Conservation (phyloP, 768 basidiomycete species). For the Coprinopsis cinerea region DNA sequence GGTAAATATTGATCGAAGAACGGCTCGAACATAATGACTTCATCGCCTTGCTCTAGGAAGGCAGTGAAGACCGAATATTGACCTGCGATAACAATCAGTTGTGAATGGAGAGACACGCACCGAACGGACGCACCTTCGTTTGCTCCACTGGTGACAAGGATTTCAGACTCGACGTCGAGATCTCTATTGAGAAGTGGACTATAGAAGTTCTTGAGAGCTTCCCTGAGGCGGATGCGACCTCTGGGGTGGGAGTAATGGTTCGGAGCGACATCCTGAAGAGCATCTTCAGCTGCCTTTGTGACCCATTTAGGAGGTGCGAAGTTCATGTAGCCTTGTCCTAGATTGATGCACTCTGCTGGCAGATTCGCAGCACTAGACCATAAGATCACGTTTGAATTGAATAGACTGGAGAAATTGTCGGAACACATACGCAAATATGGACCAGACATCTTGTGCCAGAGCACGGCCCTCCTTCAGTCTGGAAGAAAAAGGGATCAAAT, state of each 20-base stretch:
- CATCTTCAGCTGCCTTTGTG: constrained; percentile 63
- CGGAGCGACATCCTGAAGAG: constrained; percentile 51
- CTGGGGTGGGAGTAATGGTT: constrained; percentile 93
- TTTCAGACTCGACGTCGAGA: constrained; percentile 81
- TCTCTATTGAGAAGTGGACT: constrained; percentile 60
- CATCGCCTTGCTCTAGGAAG: constrained; percentile 87
- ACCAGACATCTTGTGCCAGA: constrained; percentile 83
- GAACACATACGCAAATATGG: constrained; percentile 70
- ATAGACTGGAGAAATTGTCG: constrained; percentile 1
- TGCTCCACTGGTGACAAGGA: constrained; percentile 92
- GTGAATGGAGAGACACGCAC: constrained; percentile 1
- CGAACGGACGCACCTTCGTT: constrained; percentile 68
- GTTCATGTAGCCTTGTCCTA: constrained; percentile 95
- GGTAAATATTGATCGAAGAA: constrained; percentile 97
- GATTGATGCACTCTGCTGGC: constrained; percentile 89
- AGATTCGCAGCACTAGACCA: constrained; percentile 71
- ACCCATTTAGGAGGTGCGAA: constrained; percentile 82
- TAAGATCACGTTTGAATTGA: constrained; percentile 8
- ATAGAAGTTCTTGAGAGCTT: constrained; percentile 83
- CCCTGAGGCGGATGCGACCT: constrained; percentile 79
- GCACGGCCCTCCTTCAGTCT: constrained; percentile 73
- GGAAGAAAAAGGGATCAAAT: constrained; percentile 63
- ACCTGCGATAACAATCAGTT: constrained; percentile 39
- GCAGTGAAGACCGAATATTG: constrained; percentile 93
- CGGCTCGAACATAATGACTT: constrained; percentile 98